Evolutionary conservation across 495 filamentous ascomycete genomes (phyloP), one percentile per base, ranked within the genome.

Genomic region (Podospora pseudocomata): DNA sequence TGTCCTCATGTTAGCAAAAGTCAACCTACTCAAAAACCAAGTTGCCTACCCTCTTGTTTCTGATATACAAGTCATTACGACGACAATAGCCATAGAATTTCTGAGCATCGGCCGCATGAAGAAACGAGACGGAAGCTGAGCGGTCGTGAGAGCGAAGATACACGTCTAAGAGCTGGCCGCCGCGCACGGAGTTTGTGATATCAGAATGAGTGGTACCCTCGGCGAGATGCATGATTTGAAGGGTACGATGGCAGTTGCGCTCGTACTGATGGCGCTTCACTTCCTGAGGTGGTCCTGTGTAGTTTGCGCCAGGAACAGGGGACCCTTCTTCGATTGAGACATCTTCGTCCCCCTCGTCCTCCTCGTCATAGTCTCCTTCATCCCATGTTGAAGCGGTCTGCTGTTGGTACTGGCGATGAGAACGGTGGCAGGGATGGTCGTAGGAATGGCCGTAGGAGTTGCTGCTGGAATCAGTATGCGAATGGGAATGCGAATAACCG

Each of bases 81-180:
- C 87, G 89, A 1, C 85, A 84, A 73, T 91, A 83, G 4, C 87
- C 82, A 28, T 87, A 80, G 73, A 93, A 96, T 2, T 83, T 81
- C 55, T 81, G 81, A 7, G 90, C 90, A 60, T 85, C 84, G 18
- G 82, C 80, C 28, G 88, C 86, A 44, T 89, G 81, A 20, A 92
- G 78, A 73, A 95, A 94, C 0, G 92, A 91, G 4, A 96, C 83
- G 30, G 81, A 87, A 11, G 88, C 92, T 59, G 78, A 79, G 20
- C 83, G 86, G 58, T 92, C 89, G 54, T 85, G 75, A n/a, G 78
- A 75, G 44, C 89, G 83, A 56, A 93, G 72, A 70, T 86, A 91
- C 53, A 93, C 80, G 72, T 93, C 89, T 7, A 93, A 74, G 5
- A 96, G 75, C 70, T 84, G 80, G 0, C 92, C 92, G 6, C 92